Evolutionary conservation across 208 protist genomes (phyloP).

Genomic region (Tetramitus jugosus): DNA sequence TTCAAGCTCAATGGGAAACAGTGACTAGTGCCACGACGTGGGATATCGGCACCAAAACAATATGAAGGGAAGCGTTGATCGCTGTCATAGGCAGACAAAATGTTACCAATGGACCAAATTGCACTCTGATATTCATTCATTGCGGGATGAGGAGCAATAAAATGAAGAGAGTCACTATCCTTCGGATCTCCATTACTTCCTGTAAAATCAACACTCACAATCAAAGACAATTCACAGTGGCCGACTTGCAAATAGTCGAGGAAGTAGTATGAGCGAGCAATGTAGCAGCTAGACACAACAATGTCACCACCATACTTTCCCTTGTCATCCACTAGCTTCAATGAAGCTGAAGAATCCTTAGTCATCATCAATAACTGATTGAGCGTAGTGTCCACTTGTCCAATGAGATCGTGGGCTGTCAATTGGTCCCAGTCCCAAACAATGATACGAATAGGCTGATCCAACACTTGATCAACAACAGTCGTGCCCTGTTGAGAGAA

Average conservation of each 20-base stretch:
- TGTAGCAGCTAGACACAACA: no score
- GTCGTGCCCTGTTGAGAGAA: no score
- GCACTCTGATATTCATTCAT: conserved; percentile 27
- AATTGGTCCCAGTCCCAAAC: no score
- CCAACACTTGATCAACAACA: no score
- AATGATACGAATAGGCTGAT: no score
- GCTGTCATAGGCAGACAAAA: conserved; percentile 25
- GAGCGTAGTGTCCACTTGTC: no score
- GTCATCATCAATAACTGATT: no score
- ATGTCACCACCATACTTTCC: no score
- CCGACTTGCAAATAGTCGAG: conserved; percentile 28
- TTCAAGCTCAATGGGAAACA: conserved; percentile 28
- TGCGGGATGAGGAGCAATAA: conserved; percentile 31
- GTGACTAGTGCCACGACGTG: conserved; percentile 24
- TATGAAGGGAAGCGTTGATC: not conserved
- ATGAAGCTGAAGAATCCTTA: no score
- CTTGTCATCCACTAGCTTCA: no score
- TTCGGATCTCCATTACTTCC: conserved; percentile 28
- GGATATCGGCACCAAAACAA: conserved; percentile 42
- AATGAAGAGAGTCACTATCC: conserved; percentile 28
- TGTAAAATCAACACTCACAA: conserved; percentile 37
- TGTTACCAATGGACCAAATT: not conserved
- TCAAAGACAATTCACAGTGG: conserved; percentile 20
- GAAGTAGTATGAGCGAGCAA: conserved; percentile 30
- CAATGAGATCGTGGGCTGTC: no score